phyloP scores from a whole-genome alignment of 331 rosid species.

The Prunus yedoensis region DNA sequence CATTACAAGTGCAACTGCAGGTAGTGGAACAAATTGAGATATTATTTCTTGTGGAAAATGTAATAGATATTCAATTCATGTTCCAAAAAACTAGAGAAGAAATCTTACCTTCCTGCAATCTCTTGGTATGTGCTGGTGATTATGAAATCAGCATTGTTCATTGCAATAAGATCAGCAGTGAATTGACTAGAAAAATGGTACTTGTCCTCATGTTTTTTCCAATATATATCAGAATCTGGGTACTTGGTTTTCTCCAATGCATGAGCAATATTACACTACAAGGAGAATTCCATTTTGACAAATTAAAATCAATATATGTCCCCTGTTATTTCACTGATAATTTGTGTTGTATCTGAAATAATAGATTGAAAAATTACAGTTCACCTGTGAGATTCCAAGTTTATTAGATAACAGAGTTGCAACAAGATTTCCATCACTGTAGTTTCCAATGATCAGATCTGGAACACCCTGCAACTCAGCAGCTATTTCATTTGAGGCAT shows the following conservation, averaged over 20 bases:
- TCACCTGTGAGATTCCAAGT: conserved; percentile 66
- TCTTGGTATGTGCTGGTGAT: conserved; percentile 54
- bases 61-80: background rate
- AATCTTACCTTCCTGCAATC: conserved; percentile 39
- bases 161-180: conserved; percentile 47
- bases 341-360: background rate
- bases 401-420: conserved; percentile 59
- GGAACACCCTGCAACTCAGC: conserved; percentile 69
- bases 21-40: background rate
- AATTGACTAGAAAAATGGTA: conserved; percentile 54
- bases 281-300: background rate
- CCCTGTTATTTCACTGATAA: background rate
- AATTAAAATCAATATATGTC: background rate
- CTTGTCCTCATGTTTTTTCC: conserved; percentile 42
- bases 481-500: conserved; percentile 53
- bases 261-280: conserved; percentile 47
- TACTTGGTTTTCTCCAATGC: conserved; percentile 50
- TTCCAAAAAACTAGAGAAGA: background rate
- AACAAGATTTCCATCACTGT: conserved; percentile 72
- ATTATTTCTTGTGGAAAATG: background rate
- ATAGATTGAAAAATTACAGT: background rate
- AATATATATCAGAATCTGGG: conserved; percentile 45
- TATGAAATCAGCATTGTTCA: conserved; percentile 48
- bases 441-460: conserved; percentile 62
- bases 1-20: background rate